These are phyloP conservation scores for Cryphonectria japonica DNA, from an alignment of 2,329 filamentous ascomycete genomes.

Conservation along the genomic window DNA sequence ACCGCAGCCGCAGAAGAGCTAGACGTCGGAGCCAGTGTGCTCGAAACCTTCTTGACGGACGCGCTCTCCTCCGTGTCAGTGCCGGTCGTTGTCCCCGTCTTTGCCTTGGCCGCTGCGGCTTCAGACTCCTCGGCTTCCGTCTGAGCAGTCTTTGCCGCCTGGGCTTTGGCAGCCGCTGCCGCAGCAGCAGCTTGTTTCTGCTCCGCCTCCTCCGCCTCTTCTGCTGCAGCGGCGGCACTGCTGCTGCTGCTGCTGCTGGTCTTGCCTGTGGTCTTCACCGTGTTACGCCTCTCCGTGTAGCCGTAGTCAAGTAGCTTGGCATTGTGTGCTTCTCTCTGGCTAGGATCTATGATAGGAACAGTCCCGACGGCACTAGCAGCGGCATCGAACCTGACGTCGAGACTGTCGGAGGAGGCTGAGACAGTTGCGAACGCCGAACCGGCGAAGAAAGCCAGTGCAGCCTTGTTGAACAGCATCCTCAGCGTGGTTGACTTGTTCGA, in stretches of 20 bases:
- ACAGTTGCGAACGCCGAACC: neutral
- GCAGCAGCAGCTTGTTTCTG: neutral
- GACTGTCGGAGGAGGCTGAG: neutral
- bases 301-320: neutral
- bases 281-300: neutral
- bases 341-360: too few relatives aligned
- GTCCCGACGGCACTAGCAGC: neutral
- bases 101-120: neutral
- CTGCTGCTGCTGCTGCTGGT: slow-evolving; percentile 6
- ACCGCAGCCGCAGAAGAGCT: neutral
- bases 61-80: neutral
- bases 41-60: neutral
- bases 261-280: neutral
- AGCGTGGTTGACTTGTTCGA: neutral
- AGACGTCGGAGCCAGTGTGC: neutral
- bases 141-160: neutral
- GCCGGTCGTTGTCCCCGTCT: neutral
- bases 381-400: neutral
- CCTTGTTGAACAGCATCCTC: slow-evolving; percentile 7
- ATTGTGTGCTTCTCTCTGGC: neutral
- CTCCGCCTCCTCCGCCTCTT: neutral
- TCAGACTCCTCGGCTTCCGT: neutral
- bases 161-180: neutral
- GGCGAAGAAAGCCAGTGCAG: slow-evolving; percentile 1
- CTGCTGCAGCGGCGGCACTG: neutral